A percentile compares a stretch with the other conserved stretches of the same genome.
Conservation (phyloP, 495 filamentous ascomycete genomes). For the Sordaria brevicollis region DNA sequence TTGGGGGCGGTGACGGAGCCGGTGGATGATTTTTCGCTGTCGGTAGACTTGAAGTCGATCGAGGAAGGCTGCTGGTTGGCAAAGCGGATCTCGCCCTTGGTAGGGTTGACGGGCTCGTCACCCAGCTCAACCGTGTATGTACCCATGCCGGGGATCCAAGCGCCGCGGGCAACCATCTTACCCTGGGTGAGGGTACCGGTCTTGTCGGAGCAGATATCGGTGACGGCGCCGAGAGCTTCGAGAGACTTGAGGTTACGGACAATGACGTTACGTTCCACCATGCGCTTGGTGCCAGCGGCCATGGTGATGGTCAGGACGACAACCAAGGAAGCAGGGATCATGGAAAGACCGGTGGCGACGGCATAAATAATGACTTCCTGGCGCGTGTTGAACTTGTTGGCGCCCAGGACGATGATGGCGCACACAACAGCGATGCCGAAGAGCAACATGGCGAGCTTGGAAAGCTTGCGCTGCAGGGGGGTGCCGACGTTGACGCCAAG, state of each 20-base stretch:
- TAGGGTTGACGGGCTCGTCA: constrained; percentile 36
- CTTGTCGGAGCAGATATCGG: constrained; percentile 82
- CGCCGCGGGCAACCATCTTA: constrained; percentile 64
- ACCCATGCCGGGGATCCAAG: constrained; percentile 60
- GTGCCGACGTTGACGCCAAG: constrained; percentile 67
- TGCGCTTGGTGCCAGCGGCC: constrained; percentile 67
- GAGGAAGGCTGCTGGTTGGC: constrained; percentile 12
- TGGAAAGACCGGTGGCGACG: constrained; percentile 59
- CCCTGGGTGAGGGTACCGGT: constrained; percentile 74
- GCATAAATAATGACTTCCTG: constrained; percentile 77
- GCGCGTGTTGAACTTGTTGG: constrained; percentile 58
- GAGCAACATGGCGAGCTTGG: constrained; percentile 63
- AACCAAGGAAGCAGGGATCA: constrained; percentile 60
- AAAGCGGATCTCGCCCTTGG: constrained; percentile 17
- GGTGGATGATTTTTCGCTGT: neutral
- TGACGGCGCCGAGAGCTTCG: constrained; percentile 74
- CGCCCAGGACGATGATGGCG: constrained; percentile 71
- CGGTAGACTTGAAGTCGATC: constrained; percentile 12
- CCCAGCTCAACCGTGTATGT: constrained; percentile 47
- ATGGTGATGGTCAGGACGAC: constrained; percentile 65
- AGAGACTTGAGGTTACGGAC: constrained; percentile 61
- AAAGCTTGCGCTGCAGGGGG: constrained; percentile 67
- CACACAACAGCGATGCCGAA: constrained; percentile 64
- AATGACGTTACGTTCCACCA: constrained; percentile 70
- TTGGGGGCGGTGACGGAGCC: neutral